A percentile compares a stretch with the other conserved stretches of the same genome.
Evolutionary conservation across 2,329 filamentous ascomycete genomes (phyloP).

Genomic region (Madurella mycetomatis): DNA sequence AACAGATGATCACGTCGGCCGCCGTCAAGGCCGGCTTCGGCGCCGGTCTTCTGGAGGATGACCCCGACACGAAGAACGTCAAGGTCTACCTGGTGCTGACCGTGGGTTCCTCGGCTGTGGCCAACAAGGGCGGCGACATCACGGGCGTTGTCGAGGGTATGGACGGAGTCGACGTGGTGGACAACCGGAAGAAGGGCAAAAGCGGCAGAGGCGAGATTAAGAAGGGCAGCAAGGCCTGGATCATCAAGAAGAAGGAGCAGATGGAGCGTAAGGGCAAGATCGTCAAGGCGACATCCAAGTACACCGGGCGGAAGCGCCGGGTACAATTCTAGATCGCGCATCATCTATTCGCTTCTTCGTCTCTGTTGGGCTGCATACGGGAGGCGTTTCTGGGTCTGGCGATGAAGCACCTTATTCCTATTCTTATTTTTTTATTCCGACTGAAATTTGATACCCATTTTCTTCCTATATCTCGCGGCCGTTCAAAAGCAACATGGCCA

Average conservation of each 20-base stretch:
- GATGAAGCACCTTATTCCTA: background rate
- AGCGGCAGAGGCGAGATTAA: conserved; percentile 52
- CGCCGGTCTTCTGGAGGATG: conserved; percentile 90
- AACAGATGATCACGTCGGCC: conserved; percentile 85
- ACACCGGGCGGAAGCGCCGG: conserved; percentile 84
- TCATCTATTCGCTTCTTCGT: background rate
- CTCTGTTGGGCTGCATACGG: conserved; percentile 10
- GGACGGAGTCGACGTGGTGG: conserved; percentile 80
- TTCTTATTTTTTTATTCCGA: background rate
- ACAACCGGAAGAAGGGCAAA: conserved; percentile 55
- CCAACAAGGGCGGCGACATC: conserved; percentile 66
- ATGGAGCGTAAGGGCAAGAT: conserved; percentile 94
- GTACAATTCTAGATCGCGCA: conserved; percentile 58
- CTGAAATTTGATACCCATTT: conserved; percentile 24
- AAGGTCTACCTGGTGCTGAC: conserved; percentile 96
- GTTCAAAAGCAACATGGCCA: background rate
- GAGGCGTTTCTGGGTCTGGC: conserved; percentile 17
- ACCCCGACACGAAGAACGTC: conserved; percentile 90
- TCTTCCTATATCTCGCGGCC: background rate
- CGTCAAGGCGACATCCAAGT: conserved; percentile 87
- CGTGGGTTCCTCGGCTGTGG: conserved; percentile 60
- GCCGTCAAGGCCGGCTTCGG: conserved; percentile 94
- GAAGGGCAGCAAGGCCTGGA: conserved; percentile 84
- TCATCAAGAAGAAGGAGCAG: conserved; percentile 81
- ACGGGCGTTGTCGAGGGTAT: conserved; percentile 85